Evolutionary conservation across 305 asterid species (phyloP).

Genomic region (Fraxinus velutina): DNA sequence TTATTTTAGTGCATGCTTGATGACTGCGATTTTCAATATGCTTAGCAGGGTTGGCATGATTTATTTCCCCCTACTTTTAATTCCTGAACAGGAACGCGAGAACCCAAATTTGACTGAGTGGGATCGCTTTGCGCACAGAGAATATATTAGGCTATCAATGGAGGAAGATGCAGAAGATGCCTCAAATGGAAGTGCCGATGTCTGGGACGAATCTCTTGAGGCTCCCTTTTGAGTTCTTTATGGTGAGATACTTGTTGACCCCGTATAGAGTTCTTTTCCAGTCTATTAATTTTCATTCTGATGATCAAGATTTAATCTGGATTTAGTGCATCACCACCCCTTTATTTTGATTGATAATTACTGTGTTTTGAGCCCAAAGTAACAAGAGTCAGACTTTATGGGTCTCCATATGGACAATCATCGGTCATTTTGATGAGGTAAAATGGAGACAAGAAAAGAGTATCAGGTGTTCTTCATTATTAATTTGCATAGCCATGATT

Average conservation of each 20-base stretch:
- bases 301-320: slow-evolving; percentile 3
- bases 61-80: slow-evolving; percentile 13
- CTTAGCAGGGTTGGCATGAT: slow-evolving; percentile 10
- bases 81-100: slow-evolving; percentile 78
- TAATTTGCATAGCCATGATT: background rate
- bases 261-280: background rate
- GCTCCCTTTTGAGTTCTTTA: slow-evolving; percentile 76
- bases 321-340: background rate
- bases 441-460: background rate
- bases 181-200: slow-evolving; percentile 99
- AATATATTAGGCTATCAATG: slow-evolving; percentile 97
- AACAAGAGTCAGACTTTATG: slow-evolving; percentile 15
- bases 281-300: slow-evolving; percentile 10
- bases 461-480: background rate
- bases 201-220: slow-evolving; percentile 98
- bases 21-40: slow-evolving; percentile 8
- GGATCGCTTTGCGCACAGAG: slow-evolving; percentile 99
- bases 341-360: slow-evolving; percentile 3
- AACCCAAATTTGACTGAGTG: slow-evolving; percentile 95
- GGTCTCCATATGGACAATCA: slow-evolving; percentile 3
- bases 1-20: slow-evolving; percentile 5
- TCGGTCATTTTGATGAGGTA: background rate
- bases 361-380: background rate
- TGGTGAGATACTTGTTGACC: slow-evolving; percentile 38
- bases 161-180: slow-evolving; percentile 99